Base-by-base conservation (phyloP, 192 early-diverging fungal genomes). In the Podochytrium sp. region DNA sequence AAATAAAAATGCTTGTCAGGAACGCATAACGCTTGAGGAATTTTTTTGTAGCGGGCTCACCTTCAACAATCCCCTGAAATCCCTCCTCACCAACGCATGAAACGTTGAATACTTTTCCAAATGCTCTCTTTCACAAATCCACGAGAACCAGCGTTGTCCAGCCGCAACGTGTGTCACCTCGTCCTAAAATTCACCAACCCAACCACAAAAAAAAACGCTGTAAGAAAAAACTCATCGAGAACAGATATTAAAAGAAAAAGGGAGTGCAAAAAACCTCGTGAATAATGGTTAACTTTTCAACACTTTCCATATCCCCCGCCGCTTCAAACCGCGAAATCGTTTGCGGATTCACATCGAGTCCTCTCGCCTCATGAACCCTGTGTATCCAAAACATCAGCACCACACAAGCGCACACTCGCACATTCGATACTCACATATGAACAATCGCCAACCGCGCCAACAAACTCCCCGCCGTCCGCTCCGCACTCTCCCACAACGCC, bases 401-500 rank as follows among this genome's bases (percentile, higher is more conserved):
- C 43, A 41, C n/a, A 27, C 51, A 56, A 25, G 60, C 34, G 35
- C 5, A 25, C 43, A 30, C n/a, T n/a, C n/a, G n/a, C n/a, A n/a
- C n/a, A n/a, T n/a, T n/a, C n/a, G n/a, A n/a, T n/a, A 43, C 33
- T 41, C 3, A 72, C 89, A 90, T 88, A 73, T 90, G 85, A 0
- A 90, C 89, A 2, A 91, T 85, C 2, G 83, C 89, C 61, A 91
- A 76, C 30, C 90, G 77, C 30, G 72, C 80, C 39, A 85, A 53
- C 0, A 89, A 69, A 41, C 77, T 78, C 14, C 80, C 60, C 2
- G 78, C 75, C 10, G 89, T 91, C n/a, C 82, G 74, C 35, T 76
- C 74, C n/a, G 89, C 89, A 39, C 87, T 88, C 42, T 91, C 90
- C 90, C 90, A 91, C 34, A 91, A 76, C 2, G 83, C 84, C 20